Percentiles rank a stretch among this genome's conserved stretches.
These are phyloP conservation scores for Hypoxylon sp. DNA, from an alignment of 2,329 filamentous ascomycete genomes.

Conservation along the genomic window DNA sequence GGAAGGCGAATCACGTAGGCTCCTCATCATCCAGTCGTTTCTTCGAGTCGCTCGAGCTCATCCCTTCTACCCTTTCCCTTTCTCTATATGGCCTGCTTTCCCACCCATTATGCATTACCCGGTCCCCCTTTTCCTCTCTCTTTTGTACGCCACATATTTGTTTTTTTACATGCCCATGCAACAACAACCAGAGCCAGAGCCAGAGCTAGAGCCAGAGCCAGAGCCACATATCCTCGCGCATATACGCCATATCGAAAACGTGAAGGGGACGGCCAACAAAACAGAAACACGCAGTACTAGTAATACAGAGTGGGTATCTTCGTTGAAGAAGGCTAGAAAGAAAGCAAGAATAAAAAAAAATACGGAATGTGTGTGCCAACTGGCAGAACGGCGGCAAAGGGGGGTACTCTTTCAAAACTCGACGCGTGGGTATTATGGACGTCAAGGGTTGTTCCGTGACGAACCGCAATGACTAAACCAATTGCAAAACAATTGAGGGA, in stretches of 20 bases:
- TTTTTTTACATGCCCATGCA: slow-evolving; percentile 23
- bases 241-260: slow-evolving; percentile 15
- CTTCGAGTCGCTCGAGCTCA: slow-evolving; percentile 19
- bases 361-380: slow-evolving; percentile 15
- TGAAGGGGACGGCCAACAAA: background rate
- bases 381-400: slow-evolving; percentile 7
- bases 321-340: slow-evolving; percentile 24
- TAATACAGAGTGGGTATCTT: slow-evolving; percentile 44
- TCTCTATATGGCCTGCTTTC: slow-evolving; percentile 7
- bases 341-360: slow-evolving; percentile 10
- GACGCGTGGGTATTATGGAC: slow-evolving; percentile 38
- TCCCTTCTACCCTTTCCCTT: slow-evolving; percentile 20
- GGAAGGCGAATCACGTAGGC: background rate
- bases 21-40: slow-evolving; percentile 33
- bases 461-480: slow-evolving; percentile 21
- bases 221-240: slow-evolving; percentile 5
- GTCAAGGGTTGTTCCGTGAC: slow-evolving; percentile 12
- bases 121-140: slow-evolving; percentile 22
- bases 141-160: slow-evolving; percentile 28
- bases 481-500: slow-evolving; percentile 16
- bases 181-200: background rate
- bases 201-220: background rate
- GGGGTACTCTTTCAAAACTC: slow-evolving; percentile 20
- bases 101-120: slow-evolving; percentile 27
- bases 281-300: slow-evolving; percentile 16